These are phyloP conservation scores for Phytophthora sp. DNA, from an alignment of 352 stramenopile genomes.

Conservation along the genomic window DNA sequence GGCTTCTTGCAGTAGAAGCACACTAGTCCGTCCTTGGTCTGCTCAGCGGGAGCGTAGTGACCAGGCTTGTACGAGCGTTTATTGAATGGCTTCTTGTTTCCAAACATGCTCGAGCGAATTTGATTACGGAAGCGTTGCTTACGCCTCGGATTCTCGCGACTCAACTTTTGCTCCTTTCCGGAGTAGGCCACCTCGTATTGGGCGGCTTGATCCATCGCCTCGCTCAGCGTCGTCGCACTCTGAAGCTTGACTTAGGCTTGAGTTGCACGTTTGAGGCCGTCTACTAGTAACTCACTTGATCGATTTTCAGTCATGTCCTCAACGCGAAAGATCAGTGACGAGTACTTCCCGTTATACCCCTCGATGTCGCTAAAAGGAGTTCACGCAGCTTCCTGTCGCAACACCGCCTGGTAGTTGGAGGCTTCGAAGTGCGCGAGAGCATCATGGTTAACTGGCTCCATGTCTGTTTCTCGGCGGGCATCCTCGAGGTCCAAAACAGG, in stretches of 20 bases:
- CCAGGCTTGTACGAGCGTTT: too few species aligned
- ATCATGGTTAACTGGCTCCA: conserved; percentile 14
- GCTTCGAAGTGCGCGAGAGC: conserved; percentile 21
- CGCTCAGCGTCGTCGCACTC: too few species aligned
- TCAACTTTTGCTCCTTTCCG: background rate
- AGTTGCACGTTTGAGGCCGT: conserved; percentile 6
- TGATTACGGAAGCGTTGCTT: conserved; percentile 4
- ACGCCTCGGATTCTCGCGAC: conserved; percentile 9
- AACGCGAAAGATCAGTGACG: too few species aligned
- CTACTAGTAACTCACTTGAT: conserved; percentile 14
- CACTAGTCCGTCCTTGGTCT: conserved; percentile 10
- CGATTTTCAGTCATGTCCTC: conserved; percentile 1
- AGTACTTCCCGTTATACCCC: conserved; percentile 1
- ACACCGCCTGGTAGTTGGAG: conserved; percentile 29
- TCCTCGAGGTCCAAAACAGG: conserved; percentile 22
- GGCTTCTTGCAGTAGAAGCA: conserved; percentile 19
- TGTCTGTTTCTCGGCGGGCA: conserved; percentile 9
- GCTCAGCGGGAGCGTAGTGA: too few species aligned
- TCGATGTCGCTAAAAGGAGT: background rate
- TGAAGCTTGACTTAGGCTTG: conserved; percentile 11
- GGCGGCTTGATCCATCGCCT: conserved; percentile 14
- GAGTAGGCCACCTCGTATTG: conserved; percentile 21
- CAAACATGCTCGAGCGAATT: background rate
- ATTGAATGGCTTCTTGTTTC: conserved; percentile 13
- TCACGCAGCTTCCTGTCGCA: conserved; percentile 12